A percentile compares a stretch with the other conserved stretches of the same genome.
Evolutionary conservation across 2,329 filamentous ascomycete genomes (phyloP).

Genomic region (Trichoderma atrobrunneum): DNA sequence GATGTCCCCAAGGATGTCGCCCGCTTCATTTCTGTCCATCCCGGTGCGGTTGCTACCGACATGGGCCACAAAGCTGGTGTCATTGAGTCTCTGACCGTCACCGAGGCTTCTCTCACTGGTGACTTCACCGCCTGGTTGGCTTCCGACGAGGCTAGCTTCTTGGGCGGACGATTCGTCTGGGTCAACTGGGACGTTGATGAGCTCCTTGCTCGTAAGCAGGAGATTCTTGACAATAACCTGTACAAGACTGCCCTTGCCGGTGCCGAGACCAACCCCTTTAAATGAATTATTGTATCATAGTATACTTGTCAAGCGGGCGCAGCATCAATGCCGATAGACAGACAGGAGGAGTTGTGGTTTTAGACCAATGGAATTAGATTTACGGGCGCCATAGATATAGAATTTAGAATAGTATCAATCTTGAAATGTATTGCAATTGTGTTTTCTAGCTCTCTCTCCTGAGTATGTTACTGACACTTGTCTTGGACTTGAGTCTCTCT

Average conservation of each 20-base stretch:
- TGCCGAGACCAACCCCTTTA: not conserved
- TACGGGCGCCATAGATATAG: not conserved
- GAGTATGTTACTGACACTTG: not conserved
- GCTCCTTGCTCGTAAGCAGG: not conserved
- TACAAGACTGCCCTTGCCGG: not conserved
- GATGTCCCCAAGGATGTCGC: not conserved
- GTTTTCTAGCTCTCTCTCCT: not conserved
- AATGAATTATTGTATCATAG: not conserved
- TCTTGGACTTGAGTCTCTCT: not conserved
- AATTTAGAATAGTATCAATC: not conserved
- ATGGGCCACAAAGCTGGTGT: not conserved
- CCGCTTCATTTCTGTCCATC: not conserved
- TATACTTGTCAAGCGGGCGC: not conserved
- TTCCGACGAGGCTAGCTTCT: not conserved
- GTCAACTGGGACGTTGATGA: conserved; percentile 1
- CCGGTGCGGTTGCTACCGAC: not conserved
- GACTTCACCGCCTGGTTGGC: conserved; percentile 1
- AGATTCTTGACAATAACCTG: not conserved
- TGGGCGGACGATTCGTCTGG: conserved; percentile 4
- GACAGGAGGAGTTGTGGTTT: not conserved
- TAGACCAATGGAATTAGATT: not conserved
- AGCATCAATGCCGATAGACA: not conserved
- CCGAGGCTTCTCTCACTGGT: not conserved
- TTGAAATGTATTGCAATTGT: not conserved
- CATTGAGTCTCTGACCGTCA: not conserved